Evolutionary conservation across 768 basidiomycete species (phyloP).

Genomic region (Pseudohyphozyma bogoriensis): DNA sequence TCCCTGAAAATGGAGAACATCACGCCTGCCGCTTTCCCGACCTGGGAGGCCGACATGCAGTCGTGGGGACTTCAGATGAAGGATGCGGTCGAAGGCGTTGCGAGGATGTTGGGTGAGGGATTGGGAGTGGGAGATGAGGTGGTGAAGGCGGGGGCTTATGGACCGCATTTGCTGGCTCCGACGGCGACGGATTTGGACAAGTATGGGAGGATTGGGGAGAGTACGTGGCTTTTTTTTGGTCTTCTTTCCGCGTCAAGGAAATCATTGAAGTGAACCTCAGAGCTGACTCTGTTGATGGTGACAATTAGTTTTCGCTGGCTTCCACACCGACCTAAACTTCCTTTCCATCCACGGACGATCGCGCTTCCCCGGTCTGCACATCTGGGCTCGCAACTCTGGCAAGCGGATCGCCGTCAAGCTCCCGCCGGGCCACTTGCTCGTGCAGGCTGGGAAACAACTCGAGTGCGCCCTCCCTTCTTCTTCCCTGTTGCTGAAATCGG

Average conservation of each 20-base stretch:
- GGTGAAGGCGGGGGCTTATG: conserved; percentile 70
- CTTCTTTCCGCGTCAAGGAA: background rate
- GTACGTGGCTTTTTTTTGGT: background rate
- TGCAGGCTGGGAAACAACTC: conserved; percentile 92
- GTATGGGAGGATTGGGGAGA: conserved; percentile 67
- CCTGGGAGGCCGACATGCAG: conserved; percentile 66
- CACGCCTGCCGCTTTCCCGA: conserved; percentile 55
- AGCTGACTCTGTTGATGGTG: background rate
- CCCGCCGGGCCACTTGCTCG: conserved; percentile 70
- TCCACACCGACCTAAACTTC: conserved; percentile 89
- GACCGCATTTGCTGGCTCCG: conserved; percentile 86
- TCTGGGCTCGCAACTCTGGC: conserved; percentile 91
- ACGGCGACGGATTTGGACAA: conserved; percentile 82
- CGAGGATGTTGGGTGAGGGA: conserved; percentile 77
- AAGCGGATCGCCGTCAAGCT: conserved; percentile 80
- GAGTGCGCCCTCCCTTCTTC: conserved; percentile 59
- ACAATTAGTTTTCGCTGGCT: conserved; percentile 61
- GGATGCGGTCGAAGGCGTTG: conserved; percentile 70
- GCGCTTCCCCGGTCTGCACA: conserved; percentile 75
- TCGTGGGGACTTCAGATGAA: conserved; percentile 86
- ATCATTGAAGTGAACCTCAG: background rate
- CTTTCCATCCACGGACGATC: conserved; percentile 83
- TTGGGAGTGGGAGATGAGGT: conserved; percentile 67
- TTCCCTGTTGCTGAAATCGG: background rate
- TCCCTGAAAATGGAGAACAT: conserved; percentile 71